Percentiles rank a stretch among this genome's conserved stretches.
Evolutionary conservation across 2,329 filamentous ascomycete genomes (phyloP).

Genomic region (Stenocarpella maydis): DNA sequence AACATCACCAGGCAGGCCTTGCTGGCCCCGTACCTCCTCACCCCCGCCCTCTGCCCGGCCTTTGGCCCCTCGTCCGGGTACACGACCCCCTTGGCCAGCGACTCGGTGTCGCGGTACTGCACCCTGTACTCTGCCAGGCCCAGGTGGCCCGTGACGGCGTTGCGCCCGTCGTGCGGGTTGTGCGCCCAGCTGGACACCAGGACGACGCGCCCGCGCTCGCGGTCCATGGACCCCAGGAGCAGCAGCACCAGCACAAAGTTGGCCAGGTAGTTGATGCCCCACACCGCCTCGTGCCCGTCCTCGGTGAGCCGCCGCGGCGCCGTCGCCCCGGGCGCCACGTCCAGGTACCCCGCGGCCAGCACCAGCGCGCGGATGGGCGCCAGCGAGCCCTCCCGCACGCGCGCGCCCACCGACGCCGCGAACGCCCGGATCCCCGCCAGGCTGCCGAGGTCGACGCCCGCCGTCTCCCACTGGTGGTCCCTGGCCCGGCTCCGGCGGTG

Average conservation of each 20-base stretch:
- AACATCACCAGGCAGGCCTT: constrained; percentile 47
- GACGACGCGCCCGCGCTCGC: constrained; percentile 37
- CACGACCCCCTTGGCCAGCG: constrained; percentile 39
- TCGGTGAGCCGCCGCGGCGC: constrained; percentile 29
- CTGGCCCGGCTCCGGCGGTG: not conserved
- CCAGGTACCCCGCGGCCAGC: constrained; percentile 44
- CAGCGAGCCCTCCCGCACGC: constrained; percentile 44
- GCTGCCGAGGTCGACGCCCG: constrained; percentile 45
- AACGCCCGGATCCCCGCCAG: constrained; percentile 41
- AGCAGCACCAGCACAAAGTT: constrained; percentile 41
- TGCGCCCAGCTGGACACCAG: constrained; percentile 36
- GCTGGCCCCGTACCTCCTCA: constrained; percentile 44
- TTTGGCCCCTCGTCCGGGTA: constrained; percentile 37
- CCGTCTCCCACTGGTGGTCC: constrained; percentile 44
- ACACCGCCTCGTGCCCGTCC: constrained; percentile 36
- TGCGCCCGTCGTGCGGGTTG: constrained; percentile 18
- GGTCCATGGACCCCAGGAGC: constrained; percentile 40
- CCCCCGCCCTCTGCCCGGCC: constrained; percentile 31
- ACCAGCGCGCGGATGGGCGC: constrained; percentile 51
- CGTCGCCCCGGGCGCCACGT: constrained; percentile 36
- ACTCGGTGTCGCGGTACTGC: constrained; percentile 39
- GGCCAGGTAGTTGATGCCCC: constrained; percentile 39
- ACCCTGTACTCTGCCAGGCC: constrained; percentile 21
- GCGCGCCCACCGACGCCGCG: constrained; percentile 43
- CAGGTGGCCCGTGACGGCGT: not conserved